Evolutionary conservation across 345 rosid genomes (phyloP).

Genomic region (Aethionema arabicum): DNA sequence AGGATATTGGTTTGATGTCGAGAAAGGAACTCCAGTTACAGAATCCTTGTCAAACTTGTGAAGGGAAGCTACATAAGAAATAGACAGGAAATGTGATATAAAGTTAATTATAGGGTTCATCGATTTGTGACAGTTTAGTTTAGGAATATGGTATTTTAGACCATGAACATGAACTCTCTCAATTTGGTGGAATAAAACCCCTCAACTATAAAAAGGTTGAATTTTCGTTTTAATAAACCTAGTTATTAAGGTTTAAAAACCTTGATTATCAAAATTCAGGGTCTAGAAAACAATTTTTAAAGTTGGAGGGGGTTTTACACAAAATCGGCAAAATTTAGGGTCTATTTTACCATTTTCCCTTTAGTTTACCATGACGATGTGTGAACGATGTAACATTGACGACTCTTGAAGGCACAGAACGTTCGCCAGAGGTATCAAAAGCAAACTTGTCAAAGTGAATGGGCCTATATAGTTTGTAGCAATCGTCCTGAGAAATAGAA

Average conservation of each 20-base stretch:
- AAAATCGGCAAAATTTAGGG: no score
- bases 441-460: conserved; percentile 62
- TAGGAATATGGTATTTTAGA: no score
- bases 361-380: conserved; percentile 52
- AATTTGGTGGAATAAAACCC: no score
- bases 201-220: no score
- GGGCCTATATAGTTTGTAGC: conserved; percentile 76
- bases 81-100: background rate
- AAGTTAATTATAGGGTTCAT: background rate
- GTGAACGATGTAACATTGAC: conserved; percentile 87
- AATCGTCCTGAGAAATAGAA: conserved; percentile 61
- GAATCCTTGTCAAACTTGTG: conserved; percentile 53
- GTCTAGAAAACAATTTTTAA: no score
- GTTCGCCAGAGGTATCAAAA: conserved; percentile 67
- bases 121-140: background rate
- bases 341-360: no score
- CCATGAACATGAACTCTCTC: no score
- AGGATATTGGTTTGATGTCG: conserved; percentile 49
- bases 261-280: no score
- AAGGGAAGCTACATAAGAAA: conserved; percentile 43
- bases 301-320: no score
- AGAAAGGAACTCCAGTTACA: conserved; percentile 53
- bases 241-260: no score
- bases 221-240: no score
- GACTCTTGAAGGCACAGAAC: conserved; percentile 70